Evolutionary conservation across 2,329 filamentous ascomycete species (phyloP), one percentile per base, ranked within the genome.

Genomic region (Colletotrichum theobromicola): DNA sequence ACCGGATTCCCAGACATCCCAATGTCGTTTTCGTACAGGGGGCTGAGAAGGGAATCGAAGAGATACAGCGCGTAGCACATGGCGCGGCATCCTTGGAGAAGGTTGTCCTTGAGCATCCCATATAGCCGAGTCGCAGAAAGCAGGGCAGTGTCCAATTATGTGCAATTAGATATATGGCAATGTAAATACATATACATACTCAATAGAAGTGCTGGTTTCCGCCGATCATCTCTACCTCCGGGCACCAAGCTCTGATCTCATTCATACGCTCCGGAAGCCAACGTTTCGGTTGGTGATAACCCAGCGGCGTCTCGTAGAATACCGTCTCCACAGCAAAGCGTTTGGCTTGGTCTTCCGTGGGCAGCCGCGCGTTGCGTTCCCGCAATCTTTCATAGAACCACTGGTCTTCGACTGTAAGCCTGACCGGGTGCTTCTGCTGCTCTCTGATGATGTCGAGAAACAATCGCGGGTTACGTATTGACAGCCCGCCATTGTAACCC

Each of bases 401-500:
- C 75, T 82, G 79, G 61, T 84, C 82, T 74, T 83, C 82, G 34
- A 80, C 80, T 37, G 65, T 46, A n/a, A 70, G 75, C 53, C 77
- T 79, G 35, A 76, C 80, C 4, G 72, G 61, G 16, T 67, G 46
- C 9, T 72, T 60, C 37, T 79, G 58, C 63, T 66, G 63, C 42
- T 76, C 70, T 10, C 68, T 66, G 18, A 78, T 32, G 2, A 82
- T 63, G 5, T 77, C 71, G 34, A 82, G 75, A 34, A 80, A 69
- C 46, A 80, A 72, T 42, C 71, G 78, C 21, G 80, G 80, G 69
- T 79, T 81, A 2, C 82, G 78, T 37, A 84, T 70, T 15, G 81
- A 82, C 50, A 84, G 62, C 0, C 81, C 82, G n/a, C 81, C 82
- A 67, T 83, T 82, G 72, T 79, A 83, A 2, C 79, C 80, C 0